Evolutionary conservation across 257 asterid genomes (phyloP).

Genomic region (Ocimum tenuiflorum): DNA sequence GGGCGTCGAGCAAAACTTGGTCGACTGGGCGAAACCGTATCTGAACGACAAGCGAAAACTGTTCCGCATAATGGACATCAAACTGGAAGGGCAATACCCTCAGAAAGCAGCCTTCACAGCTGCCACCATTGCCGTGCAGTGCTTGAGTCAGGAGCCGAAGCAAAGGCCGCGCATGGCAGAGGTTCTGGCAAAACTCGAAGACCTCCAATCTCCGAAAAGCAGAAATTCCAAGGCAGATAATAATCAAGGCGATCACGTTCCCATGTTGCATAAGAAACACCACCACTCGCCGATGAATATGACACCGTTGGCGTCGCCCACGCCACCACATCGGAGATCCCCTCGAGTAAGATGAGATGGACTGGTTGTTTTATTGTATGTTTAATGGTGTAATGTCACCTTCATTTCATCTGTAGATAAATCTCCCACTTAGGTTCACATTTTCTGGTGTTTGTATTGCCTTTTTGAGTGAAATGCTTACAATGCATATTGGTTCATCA

Average conservation of each 20-base stretch:
- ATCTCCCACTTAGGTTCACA: no score
- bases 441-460: no score
- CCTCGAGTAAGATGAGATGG: constrained; percentile 36
- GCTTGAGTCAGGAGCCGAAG: constrained; percentile 25
- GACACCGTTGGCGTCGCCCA: constrained; percentile 42
- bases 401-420: no score
- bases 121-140: constrained; percentile 21
- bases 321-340: constrained; percentile 41
- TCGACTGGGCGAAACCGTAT: constrained; percentile 31
- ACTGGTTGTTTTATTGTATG: no score
- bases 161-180: constrained; percentile 25
- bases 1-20: constrained; percentile 26
- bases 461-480: no score
- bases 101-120: constrained; percentile 25
- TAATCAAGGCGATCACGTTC: background rate
- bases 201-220: constrained; percentile 12
- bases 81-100: constrained; percentile 31
- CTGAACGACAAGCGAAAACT: constrained; percentile 22
- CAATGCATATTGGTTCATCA: no score
- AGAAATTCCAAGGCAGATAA: background rate
- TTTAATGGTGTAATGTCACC: no score
- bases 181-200: constrained; percentile 19
- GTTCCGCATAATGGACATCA: constrained; percentile 29
- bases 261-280: constrained; percentile 8
- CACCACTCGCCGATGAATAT: constrained; percentile 17